Base-by-base conservation (phyloP, 208 protist genomes). In the Crithidia mellificae region DNA sequence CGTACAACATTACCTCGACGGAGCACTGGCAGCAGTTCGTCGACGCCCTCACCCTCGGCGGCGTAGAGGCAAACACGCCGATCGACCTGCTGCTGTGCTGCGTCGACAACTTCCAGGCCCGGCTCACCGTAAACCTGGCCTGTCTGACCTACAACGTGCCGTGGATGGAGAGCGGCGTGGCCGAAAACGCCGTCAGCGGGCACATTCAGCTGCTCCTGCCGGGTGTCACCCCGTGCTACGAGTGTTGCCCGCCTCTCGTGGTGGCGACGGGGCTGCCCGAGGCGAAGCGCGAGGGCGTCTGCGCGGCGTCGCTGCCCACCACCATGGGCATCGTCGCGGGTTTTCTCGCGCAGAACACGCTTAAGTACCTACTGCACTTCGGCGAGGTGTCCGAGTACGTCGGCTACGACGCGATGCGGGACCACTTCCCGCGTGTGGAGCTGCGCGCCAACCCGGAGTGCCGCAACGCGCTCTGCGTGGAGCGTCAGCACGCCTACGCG, bases 51-150 rank as follows among this genome's bases (percentile, higher is more conserved):
- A 82, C 77, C 29, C 71, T 49, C 20, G 86, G 88, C 46, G 83
- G 85, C 32, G 77, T 86, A 25, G 58, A 49, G 46, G 57, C 63
- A 5, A 62, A 68, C 14, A 70, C 74, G 0, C 81, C 82, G 2
- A 88, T 99, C 2, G 83, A 94, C 61, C 74, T 99, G 22, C 82
- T 99, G 11, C 78, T 99, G 25, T 91, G 92, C 70, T 98, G 97
- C 74, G 98, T 99, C 1, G 98, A 99, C 78, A 99, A 99, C 77
- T 98, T 98, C 73, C 92, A 97, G 61, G 98, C 97, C 17, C 92
- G 98, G 32, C 86, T 98, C 43, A 83, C 97, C 17, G 92, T 99
- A 29, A 99, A 99, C 81, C 75, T 88, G 68, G 94, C 92, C 19
- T 98, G 96, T 81, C 85, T 96, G 22, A 89, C 95, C 58, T 80